phyloP scores from a whole-genome alignment of 1,284 basidiomycete genomes.

The Cystobasidium pallidum region DNA sequence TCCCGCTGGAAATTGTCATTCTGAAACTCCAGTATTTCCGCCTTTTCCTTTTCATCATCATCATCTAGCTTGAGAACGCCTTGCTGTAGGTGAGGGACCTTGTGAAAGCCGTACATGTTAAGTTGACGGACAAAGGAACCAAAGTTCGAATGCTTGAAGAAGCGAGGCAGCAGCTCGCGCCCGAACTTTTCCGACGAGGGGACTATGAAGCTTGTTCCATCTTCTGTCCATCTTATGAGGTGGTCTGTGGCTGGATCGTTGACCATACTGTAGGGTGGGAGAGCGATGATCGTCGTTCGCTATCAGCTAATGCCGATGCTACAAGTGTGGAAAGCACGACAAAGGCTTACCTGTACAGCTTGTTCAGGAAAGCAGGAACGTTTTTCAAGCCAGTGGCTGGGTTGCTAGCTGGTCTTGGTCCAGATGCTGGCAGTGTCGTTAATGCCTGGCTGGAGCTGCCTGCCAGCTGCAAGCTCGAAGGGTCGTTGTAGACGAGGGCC shows the following conservation, averaged over 20 bases:
- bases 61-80: constrained; percentile 75
- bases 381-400: constrained; percentile 25
- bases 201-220: constrained; percentile 88
- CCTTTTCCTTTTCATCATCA: constrained; percentile 76
- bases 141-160: constrained; percentile 97
- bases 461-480: constrained; percentile 31
- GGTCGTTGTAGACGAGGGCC: constrained; percentile 36
- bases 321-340: background rate
- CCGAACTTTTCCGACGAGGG: constrained; percentile 91
- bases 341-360: constrained; percentile 75
- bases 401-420: background rate
- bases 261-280: constrained; percentile 71
- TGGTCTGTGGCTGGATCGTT: constrained; percentile 79
- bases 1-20: constrained; percentile 77
- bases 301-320: background rate
- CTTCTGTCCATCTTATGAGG: constrained; percentile 86
- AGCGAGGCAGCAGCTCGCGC: constrained; percentile 82
- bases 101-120: constrained; percentile 92
- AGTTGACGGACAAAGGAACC: constrained; percentile 91
- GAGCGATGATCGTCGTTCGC: no score
- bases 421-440: constrained; percentile 5
- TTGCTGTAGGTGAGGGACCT: constrained; percentile 86
- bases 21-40: constrained; percentile 60
- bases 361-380: constrained; percentile 82
- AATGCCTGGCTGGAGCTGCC: constrained; percentile 21